Evolutionary conservation across 176 grass and related monocot genomes (phyloP), one percentile per base, ranked within the genome.

Genomic region (Phyllostachys edulis): DNA sequence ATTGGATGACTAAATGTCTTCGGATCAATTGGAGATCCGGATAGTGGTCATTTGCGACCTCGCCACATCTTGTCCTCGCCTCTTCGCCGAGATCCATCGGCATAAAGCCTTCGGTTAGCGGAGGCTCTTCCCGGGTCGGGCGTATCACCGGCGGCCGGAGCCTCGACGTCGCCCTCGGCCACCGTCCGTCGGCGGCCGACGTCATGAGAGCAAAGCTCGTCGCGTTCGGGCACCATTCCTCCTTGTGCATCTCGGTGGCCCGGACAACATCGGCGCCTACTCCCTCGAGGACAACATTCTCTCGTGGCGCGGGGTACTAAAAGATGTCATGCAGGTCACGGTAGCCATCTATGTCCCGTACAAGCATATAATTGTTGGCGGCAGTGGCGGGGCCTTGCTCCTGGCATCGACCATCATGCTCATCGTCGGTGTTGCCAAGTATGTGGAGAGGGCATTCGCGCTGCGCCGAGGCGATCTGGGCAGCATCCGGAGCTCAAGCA

Each of bases 201-300:
- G 2, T 38, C 64, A 0, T 4, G 12, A 0, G 38, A 75, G 37
- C 8, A 44, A 10, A 64, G 44, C 67, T 87, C 7, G 10, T 63
- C 1, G 55, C 55, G 0, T 79, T 84, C 36, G 81, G 80, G 49
- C 83, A 0, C 88, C 88, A 0, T 90, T 90, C 40, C 77, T 90
- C 46, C 60, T 90, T 3, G 37, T 90, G 0, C 88, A 90, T n/a
- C 88, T 90, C 44, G 88, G 88, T 3, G 88, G 88, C 5, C 82
- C 60, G 0, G 88, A 90, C 39, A 81, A 67, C 57, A 90, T 90
- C 47, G 82, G 82, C 1, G 68, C 88, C 4, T 86, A 76, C 23
- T 80, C 88, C 0, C 27, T 90, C 3, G 7, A 86, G 47, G 88
- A 76, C 69, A 50, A 85, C 51, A 15, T 76, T 57, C 69, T 85